Evolutionary conservation across 225 moss, liverwort and hornwort species (phyloP), one percentile per base, ranked within the genome.

Genomic region (Asterella californica): DNA sequence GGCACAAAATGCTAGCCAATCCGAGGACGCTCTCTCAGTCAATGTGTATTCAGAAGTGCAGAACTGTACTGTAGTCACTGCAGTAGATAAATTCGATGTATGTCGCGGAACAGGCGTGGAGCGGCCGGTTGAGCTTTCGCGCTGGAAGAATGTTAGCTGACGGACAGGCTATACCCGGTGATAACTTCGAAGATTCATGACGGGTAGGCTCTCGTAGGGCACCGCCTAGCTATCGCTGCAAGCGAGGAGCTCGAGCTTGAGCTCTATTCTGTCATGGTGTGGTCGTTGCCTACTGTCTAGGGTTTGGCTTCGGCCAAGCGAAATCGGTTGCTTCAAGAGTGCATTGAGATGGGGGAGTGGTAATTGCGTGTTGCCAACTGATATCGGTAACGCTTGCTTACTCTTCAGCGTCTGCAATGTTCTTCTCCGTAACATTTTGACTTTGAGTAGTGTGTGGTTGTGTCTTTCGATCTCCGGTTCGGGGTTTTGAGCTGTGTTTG

Each of bases 131-230:
- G 69, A 17, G 10, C 24, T 37, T 15, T 6, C 14, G 2, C 8
- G 69, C 9, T 70, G 1, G 69, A 69, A 72, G 53, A 74, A 52
- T 74, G 53, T 74, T 32, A 17, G 49, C 53, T 14, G 49, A 72
- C 49, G 6, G 72, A 54, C 74, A 49, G 74, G 33, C 74, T 74
- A 74, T 30, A 74, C n/a, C 74, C 74, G 74, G 54, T 74, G 74
- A 54, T 3, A 18, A 7, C 2, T 53, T 19, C 30, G 53, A 54
- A 74, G 72, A 72, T 72, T 49, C 46, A 72, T 30, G 48, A 50
- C 49, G 72, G 48, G 53, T 54, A 32, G 73, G 73, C 49, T 6
- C 47, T 25, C 37, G 17, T 17, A 17, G 37, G 69, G 70, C 18
- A 2, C 7, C 22, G 48, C n/a, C 52, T 53, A 34, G 29, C 25